Conservation (phyloP, 176 grass and related monocot species). For the Chloris gayana region DNA sequence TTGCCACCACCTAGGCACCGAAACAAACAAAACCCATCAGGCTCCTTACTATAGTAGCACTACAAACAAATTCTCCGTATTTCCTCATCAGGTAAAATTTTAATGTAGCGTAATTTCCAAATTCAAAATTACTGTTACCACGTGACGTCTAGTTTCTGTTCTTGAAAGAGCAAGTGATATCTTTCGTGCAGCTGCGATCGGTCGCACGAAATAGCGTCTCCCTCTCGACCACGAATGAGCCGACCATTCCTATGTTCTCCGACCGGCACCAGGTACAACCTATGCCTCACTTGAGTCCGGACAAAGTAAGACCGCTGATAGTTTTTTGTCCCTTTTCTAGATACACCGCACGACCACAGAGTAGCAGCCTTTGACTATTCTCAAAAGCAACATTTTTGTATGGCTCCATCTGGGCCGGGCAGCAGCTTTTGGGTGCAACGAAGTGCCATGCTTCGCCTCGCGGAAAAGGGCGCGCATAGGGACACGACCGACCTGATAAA, state of each 20-base stretch:
- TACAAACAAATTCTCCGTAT: too few species aligned
- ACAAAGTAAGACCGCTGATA: neutral
- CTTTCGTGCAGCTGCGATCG: conserved; percentile 1
- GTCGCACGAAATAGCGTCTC: neutral
- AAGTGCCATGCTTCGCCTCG: conserved; percentile 4
- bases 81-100: too few species aligned
- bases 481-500: neutral
- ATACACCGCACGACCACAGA: neutral
- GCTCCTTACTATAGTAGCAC: too few species aligned
- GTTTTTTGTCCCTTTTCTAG: neutral
- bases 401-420: neutral
- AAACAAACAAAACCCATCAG: neutral
- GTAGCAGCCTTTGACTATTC: neutral
- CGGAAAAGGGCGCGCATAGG: conserved; percentile 28
- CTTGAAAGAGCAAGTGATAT: neutral
- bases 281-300: neutral
- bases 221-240: neutral
- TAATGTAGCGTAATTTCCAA: too few species aligned
- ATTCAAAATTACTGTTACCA: neutral
- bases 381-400: neutral
- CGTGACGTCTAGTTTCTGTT: neutral
- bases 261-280: conserved; percentile 14
- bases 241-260: neutral
- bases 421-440: conserved; percentile 30
- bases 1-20: conserved; percentile 63